Percentiles rank a stretch among this genome's conserved stretches.
Evolutionary conservation across 148 eudicot genomes (phyloP).

Genomic region (Arbutus unedo): DNA sequence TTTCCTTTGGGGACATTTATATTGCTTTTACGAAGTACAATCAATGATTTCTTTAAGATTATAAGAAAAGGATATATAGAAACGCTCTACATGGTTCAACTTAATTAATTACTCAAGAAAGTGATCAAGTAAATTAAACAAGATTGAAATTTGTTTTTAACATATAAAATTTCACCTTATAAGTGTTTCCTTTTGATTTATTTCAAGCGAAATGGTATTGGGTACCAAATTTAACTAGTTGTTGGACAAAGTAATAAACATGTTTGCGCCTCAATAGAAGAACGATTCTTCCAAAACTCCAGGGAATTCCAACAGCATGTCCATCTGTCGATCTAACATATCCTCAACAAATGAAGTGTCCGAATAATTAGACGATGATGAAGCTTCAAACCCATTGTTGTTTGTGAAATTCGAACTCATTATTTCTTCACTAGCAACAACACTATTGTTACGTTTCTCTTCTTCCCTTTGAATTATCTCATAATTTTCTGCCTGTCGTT

Average conservation of each 20-base stretch:
- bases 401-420: background rate
- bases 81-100: no score
- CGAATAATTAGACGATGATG: slow-evolving; percentile 12
- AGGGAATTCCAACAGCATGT: slow-evolving; percentile 55
- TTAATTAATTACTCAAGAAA: no score
- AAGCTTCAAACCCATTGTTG: slow-evolving; percentile 21
- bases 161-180: background rate
- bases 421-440: slow-evolving; percentile 13
- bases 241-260: background rate
- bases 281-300: slow-evolving; percentile 61
- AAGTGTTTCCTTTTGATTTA: background rate
- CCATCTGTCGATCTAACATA: slow-evolving; percentile 58
- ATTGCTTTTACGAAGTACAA: background rate
- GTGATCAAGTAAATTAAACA: no score
- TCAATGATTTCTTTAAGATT: no score
- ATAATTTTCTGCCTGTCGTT: slow-evolving; percentile 16
- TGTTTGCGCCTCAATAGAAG: slow-evolving; percentile 32
- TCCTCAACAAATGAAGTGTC: slow-evolving; percentile 53
- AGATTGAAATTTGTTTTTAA: background rate
- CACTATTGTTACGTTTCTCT: background rate
- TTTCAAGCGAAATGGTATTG: background rate
- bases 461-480: background rate
- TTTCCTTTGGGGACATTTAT: background rate
- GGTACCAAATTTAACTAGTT: background rate
- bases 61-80: no score